These are phyloP conservation scores for Xylaria nigripes DNA, from an alignment of 495 filamentous ascomycete species.

Conservation along the genomic window DNA sequence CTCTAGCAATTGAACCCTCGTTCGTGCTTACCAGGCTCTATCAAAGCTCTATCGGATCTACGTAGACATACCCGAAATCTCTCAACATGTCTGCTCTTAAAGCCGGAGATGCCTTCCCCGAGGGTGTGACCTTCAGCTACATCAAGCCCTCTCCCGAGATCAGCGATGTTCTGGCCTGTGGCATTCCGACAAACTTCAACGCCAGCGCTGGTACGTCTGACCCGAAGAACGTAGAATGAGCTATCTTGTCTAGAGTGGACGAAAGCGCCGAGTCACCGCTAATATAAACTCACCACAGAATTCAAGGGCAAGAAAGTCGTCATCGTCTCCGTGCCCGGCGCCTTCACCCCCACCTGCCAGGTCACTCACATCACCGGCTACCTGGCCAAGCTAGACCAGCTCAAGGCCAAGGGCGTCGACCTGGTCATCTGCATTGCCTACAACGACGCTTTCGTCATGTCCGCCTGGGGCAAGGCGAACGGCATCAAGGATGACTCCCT, in stretches of 20 bases:
- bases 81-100: slow-evolving; percentile 65
- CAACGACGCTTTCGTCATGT: slow-evolving; percentile 92
- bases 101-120: slow-evolving; percentile 75
- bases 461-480: slow-evolving; percentile 94
- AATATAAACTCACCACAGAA: slow-evolving; percentile 30
- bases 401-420: slow-evolving; percentile 82
- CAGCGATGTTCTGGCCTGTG: slow-evolving; percentile 62
- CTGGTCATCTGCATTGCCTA: slow-evolving; percentile 74
- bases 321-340: slow-evolving; percentile 83
- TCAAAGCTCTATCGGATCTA: no score
- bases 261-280: not conserved
- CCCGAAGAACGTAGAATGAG: no score
- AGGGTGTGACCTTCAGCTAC: slow-evolving; percentile 71
- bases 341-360: slow-evolving; percentile 93
- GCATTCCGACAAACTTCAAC: slow-evolving; percentile 69
- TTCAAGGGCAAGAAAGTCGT: slow-evolving; percentile 85
- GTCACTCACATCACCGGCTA: slow-evolving; percentile 81
- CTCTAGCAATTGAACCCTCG: no score
- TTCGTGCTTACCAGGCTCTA: no score
- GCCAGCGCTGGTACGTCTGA: slow-evolving; percentile 61
- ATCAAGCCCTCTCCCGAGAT: slow-evolving; percentile 60
- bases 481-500: slow-evolving; percentile 69
- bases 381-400: slow-evolving; percentile 60
- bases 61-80: no score
- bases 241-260: no score